phyloP scores from a whole-genome alignment of 441 rosid genomes.

The Pelargonium exstipulatum region DNA sequence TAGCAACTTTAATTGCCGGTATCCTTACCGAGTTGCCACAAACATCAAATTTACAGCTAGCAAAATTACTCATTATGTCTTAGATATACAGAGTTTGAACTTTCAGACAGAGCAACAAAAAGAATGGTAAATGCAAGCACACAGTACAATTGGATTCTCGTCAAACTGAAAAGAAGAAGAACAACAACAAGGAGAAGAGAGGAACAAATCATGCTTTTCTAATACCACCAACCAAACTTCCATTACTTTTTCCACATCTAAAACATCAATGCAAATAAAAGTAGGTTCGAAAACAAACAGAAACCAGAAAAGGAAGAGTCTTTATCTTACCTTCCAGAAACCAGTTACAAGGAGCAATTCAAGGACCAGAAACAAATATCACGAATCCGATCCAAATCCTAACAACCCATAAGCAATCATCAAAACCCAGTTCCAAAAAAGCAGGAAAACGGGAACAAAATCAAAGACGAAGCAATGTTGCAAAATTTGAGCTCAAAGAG shows the following conservation, averaged over 20 bases:
- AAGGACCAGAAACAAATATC: slow-evolving; percentile 17
- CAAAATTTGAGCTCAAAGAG: neutral
- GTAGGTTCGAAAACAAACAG: neutral
- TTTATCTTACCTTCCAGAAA: slow-evolving; percentile 24
- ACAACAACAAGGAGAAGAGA: neutral
- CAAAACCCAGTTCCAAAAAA: slow-evolving; percentile 18
- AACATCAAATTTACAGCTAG: neutral
- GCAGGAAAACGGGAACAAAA: neutral
- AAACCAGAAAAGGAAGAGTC: neutral
- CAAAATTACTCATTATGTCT: neutral
- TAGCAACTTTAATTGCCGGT: neutral
- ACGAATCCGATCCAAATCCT: slow-evolving; percentile 17
- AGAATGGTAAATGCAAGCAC: slow-evolving; percentile 8
- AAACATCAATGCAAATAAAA: slow-evolving; percentile 12
- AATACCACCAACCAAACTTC: neutral
- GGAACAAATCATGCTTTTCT: slow-evolving; percentile 2
- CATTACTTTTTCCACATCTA: no score
- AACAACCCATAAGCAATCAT: slow-evolving; percentile 7
- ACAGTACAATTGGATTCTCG: neutral
- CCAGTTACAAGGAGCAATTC: slow-evolving; percentile 16
- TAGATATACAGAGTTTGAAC: neutral
- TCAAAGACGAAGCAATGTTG: neutral
- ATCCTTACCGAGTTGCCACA: neutral
- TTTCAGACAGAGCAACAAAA: neutral
- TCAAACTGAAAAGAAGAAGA: slow-evolving; percentile 1